Base-by-base conservation (phyloP, 176 grass and related monocot species). In the Cenchrus fungigraminus region DNA sequence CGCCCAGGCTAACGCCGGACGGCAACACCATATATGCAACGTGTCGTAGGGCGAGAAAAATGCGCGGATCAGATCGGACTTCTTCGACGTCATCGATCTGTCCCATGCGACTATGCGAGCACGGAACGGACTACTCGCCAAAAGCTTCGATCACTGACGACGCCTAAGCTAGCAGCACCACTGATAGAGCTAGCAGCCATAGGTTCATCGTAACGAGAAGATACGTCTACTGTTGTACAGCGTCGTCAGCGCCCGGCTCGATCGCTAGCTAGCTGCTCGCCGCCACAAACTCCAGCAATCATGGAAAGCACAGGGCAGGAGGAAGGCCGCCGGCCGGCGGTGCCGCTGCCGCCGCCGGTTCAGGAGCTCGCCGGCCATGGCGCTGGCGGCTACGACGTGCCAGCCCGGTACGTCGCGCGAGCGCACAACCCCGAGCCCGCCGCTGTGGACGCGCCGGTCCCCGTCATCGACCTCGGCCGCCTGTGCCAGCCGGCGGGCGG, bases 391-490 rank as follows among this genome's bases (percentile, higher is more conserved):
- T 32, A 32, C 12, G 69, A 50, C 49, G 86, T 87, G 14, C 92
- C 86, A 1, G 9, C 78, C 19, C 75, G 76, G 29, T 94, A 84
- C 75, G 55, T 94, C 56, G 54, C 54, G 49, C 81, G 62, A 0
- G 15, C 49, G 3, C 22, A 86, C 15, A 6, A 9, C 7, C 12
- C 29, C 12, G 6, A 34, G 37, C 37, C 37, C 3, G 12, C 12
- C 20, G 8, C 19, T 37, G 54, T 1, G 47, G 54, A 0, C 28
- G 70, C 65, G 11, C 22, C 76, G 25, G 4, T 94, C 12, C 84
- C 84, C 10, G 49, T 77, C 71, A 58, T 92, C 17, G 82, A 94
- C 86, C 78, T 92, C 60, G 68, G 12, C 59, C 65, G 77, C 79
- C 81, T 94, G 49, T 83, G 45, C 71, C 50, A 62, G 53, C 37